Conservation (phyloP, 306 rosid species). For the Castanea crenata region DNA sequence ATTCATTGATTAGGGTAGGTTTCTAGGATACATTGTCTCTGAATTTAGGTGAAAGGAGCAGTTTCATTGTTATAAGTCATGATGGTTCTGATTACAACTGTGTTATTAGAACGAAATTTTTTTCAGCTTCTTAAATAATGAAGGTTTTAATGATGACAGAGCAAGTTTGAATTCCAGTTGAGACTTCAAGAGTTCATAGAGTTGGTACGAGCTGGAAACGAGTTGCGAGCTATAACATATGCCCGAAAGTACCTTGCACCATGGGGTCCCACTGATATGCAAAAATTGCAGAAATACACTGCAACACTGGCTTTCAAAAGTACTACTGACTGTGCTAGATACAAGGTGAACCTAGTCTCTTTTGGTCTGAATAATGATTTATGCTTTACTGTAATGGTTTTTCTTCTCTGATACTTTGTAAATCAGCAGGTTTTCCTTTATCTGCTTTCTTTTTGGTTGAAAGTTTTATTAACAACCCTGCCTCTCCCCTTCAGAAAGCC, state of each 20-base stretch:
- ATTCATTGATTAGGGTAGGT: neutral
- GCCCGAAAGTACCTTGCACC: slow-evolving; percentile 85
- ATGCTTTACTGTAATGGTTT: neutral
- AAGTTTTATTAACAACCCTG: too few species aligned
- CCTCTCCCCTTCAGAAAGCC: neutral
- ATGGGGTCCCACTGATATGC: slow-evolving; percentile 83
- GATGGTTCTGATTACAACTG: neutral
- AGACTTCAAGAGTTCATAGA: slow-evolving; percentile 97
- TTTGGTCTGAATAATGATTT: slow-evolving; percentile 3
- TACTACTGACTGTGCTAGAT: slow-evolving; percentile 70
- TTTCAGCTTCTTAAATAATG: slow-evolving; percentile 19
- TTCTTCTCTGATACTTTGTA: neutral
- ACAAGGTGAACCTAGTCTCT: slow-evolving; percentile 64
- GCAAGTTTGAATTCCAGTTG: slow-evolving; percentile 90
- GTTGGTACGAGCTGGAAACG: slow-evolving; percentile 88
- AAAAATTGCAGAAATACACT: slow-evolving; percentile 84
- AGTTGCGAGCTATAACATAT: slow-evolving; percentile 72
- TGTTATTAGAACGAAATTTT: neutral
- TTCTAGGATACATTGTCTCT: neutral
- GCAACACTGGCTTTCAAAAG: slow-evolving; percentile 85
- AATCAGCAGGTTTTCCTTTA: neutral
- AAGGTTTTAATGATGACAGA: slow-evolving; percentile 56
- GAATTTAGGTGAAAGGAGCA: neutral
- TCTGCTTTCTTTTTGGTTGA: neutral
- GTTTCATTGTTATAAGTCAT: neutral